Evolutionary conservation across 2,329 filamentous ascomycete species (phyloP).

Genomic region (Claviceps maximensis): DNA sequence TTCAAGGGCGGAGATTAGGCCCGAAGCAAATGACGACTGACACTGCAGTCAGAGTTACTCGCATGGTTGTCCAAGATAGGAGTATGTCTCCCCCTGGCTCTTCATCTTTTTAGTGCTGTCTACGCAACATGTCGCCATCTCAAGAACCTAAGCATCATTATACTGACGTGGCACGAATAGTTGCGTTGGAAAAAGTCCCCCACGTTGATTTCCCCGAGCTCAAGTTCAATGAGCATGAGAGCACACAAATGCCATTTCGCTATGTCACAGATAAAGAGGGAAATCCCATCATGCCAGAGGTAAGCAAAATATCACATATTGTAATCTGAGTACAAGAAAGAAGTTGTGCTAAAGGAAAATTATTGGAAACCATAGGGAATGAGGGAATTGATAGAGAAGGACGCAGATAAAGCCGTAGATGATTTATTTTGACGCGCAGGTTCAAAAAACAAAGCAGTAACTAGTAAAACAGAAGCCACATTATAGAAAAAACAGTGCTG

Average conservation of each 20-base stretch:
- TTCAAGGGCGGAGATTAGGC: constrained; percentile 72
- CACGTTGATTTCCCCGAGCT: constrained; percentile 86
- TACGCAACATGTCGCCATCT: background rate
- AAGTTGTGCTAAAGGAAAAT: constrained; percentile 11
- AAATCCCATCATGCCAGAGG: constrained; percentile 81
- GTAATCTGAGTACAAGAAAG: background rate
- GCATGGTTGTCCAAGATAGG: constrained; percentile 75
- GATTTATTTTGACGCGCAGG: constrained; percentile 85
- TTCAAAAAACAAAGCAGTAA: constrained; percentile 3
- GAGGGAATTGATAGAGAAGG: constrained; percentile 83
- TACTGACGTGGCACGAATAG: constrained; percentile 29
- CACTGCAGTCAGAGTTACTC: constrained; percentile 86
- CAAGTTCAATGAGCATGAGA: constrained; percentile 80
- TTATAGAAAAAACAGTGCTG: background rate
- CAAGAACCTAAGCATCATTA: background rate
- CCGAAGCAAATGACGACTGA: constrained; percentile 98
- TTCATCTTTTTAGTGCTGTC: background rate
- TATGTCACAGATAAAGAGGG: constrained; percentile 70
- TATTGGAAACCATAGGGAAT: constrained; percentile 52
- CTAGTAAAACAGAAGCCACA: background rate
- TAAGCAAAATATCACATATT: constrained; percentile 28
- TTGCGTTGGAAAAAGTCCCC: constrained; percentile 61
- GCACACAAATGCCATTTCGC: constrained; percentile 94
- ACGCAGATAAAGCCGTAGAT: constrained; percentile 82
- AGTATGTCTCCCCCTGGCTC: constrained; percentile 35